Percentiles rank a stretch among this genome's conserved stretches.
Evolutionary conservation across 371 early-diverging fungal species (phyloP).

Genomic region (Zychaea mexicana): DNA sequence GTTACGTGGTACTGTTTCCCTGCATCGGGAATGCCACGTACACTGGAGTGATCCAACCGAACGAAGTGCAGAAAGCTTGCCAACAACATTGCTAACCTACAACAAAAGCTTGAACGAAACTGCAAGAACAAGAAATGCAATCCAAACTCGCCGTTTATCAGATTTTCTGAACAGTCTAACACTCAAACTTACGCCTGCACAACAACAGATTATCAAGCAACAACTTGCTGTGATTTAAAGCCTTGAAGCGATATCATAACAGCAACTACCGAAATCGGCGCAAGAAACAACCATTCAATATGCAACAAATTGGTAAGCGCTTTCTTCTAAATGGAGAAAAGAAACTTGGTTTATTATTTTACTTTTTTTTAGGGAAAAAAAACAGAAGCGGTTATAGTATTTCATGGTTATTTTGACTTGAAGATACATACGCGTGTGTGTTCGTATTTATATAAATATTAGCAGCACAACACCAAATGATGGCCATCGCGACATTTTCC

Average conservation of each 20-base stretch:
- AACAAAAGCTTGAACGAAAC: no score
- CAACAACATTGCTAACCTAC: no score
- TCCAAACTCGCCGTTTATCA: constrained; percentile 18
- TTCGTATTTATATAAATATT: not conserved
- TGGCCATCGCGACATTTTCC: constrained; percentile 1
- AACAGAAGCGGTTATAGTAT: no score
- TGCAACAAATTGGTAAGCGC: not conserved
- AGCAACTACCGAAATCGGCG: not conserved
- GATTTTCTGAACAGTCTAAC: not conserved
- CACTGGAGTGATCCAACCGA: no score
- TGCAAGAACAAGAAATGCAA: constrained; percentile 19
- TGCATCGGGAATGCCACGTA: no score
- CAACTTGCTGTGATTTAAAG: not conserved
- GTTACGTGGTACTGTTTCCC: no score
- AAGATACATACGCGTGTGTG: no score
- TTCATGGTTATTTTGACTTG: no score
- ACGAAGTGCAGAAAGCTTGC: no score
- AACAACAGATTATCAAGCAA: constrained; percentile 3
- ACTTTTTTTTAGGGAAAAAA: not conserved
- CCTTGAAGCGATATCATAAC: not conserved
- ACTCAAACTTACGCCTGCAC: constrained; percentile 5
- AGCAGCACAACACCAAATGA: not conserved
- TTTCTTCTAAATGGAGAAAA: no score
- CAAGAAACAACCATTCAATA: constrained; percentile 6
- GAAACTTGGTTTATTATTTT: not conserved